These are phyloP conservation scores for Cercophora samala DNA, from an alignment of 495 filamentous ascomycete genomes.

Conservation along the genomic window DNA sequence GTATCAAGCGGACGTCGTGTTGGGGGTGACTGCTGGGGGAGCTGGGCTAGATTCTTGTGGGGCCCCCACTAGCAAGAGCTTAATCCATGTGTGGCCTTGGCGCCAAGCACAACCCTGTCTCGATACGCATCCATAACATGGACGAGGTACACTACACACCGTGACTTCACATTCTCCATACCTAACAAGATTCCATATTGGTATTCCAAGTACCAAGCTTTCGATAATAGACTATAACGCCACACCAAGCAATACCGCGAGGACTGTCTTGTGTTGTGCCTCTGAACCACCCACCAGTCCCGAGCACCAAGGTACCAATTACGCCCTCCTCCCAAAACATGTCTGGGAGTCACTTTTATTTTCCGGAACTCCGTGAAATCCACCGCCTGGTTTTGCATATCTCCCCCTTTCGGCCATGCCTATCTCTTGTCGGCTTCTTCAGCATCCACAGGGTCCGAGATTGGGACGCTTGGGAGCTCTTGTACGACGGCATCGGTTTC, in stretches of 20 bases:
- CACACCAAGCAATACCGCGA: neutral
- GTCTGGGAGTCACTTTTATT: neutral
- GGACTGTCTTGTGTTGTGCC: neutral
- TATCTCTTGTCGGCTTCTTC: conserved; percentile 37
- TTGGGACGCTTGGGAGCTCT: conserved; percentile 38
- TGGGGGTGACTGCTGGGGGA: no score
- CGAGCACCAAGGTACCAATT: neutral
- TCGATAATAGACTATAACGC: neutral
- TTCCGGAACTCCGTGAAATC: neutral
- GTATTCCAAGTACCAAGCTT: no score
- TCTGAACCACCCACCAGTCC: neutral
- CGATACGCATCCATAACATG: no score
- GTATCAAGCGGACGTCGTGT: no score
- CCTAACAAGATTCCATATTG: no score
- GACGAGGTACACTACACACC: no score
- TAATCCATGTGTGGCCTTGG: neutral
- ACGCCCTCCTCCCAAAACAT: neutral
- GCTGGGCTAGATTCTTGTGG: neutral
- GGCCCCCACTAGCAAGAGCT: neutral
- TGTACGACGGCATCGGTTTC: conserved; percentile 32
- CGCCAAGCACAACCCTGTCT: neutral
- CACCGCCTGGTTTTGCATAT: neutral
- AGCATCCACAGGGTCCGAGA: conserved; percentile 32
- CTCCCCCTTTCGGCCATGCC: conserved; percentile 8
- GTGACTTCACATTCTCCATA: no score